These are phyloP conservation scores for Penicillium sp. DNA, from an alignment of 2,329 filamentous ascomycete genomes.

Conservation along the genomic window DNA sequence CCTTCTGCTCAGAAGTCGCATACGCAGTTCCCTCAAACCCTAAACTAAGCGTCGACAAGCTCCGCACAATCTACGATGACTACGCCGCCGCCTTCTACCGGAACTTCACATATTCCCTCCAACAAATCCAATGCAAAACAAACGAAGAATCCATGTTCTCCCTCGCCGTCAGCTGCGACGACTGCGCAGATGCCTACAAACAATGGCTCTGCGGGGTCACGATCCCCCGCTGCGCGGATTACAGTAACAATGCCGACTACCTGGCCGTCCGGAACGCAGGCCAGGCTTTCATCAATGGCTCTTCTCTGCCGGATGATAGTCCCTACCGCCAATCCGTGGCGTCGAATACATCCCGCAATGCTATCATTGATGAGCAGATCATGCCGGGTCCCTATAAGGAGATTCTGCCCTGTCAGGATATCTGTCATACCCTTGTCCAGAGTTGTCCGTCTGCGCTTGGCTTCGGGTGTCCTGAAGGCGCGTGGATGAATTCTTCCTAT, in stretches of 20 bases:
- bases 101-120: slow-evolving; percentile 78
- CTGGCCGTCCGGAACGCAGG: slow-evolving; percentile 71
- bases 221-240: slow-evolving; percentile 90
- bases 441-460: slow-evolving; percentile 75
- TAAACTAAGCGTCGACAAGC: slow-evolving; percentile 58
- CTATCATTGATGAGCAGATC: slow-evolving; percentile 69
- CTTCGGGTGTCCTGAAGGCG: slow-evolving; percentile 69
- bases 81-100: slow-evolving; percentile 68
- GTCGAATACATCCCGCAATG: slow-evolving; percentile 64
- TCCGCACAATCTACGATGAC: slow-evolving; percentile 75
- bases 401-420: slow-evolving; percentile 79
- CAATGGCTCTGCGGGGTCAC: slow-evolving; percentile 91
- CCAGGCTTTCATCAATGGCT: slow-evolving; percentile 70
- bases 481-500: slow-evolving; percentile 54
- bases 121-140: slow-evolving; percentile 83
- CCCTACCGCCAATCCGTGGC: slow-evolving; percentile 39
- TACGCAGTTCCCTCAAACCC: slow-evolving; percentile 88
- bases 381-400: slow-evolving; percentile 91
- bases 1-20: slow-evolving; percentile 83
- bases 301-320: slow-evolving; percentile 46
- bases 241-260: slow-evolving; percentile 56
- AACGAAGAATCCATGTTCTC: slow-evolving; percentile 74
- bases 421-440: slow-evolving; percentile 83
- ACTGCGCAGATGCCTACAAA: slow-evolving; percentile 83
- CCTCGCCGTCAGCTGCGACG: slow-evolving; percentile 69